Evolutionary conservation across 768 basidiomycete genomes (phyloP).

Genomic region (Lepiota brunneoincarnata): DNA sequence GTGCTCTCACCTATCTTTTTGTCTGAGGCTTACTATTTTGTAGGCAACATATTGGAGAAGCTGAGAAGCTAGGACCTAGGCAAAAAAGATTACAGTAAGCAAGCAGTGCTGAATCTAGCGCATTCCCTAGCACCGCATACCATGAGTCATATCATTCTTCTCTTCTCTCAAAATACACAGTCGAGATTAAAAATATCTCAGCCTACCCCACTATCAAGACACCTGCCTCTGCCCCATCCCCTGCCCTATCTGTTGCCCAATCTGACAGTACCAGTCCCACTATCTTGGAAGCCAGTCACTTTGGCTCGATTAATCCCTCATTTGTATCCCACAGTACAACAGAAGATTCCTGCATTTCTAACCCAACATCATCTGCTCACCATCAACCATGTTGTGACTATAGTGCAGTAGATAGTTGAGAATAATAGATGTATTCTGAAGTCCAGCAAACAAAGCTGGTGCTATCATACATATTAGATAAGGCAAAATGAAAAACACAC

Average conservation of each 20-base stretch:
- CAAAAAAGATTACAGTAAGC: too few species aligned
- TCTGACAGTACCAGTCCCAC: constrained; percentile 26
- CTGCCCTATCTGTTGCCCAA: constrained; percentile 28
- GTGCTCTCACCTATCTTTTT: too few species aligned
- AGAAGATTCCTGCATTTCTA: background rate
- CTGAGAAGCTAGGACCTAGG: too few species aligned
- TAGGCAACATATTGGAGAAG: too few species aligned
- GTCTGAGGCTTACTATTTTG: too few species aligned
- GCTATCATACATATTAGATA: too few species aligned
- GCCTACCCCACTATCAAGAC: constrained; percentile 35
- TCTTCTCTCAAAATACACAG: constrained; percentile 33
- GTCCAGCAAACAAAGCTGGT: too few species aligned
- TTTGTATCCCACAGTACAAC: constrained; percentile 7
- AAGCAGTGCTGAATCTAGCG: constrained; percentile 13
- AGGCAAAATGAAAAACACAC: too few species aligned
- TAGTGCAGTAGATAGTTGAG: too few species aligned
- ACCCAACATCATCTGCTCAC: background rate
- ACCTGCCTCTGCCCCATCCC: constrained; percentile 34
- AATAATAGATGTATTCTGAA: too few species aligned
- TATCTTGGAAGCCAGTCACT: constrained; percentile 12
- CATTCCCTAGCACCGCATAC: background rate
- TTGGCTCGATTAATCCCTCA: background rate
- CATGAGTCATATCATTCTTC: constrained; percentile 7
- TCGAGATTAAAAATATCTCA: background rate
- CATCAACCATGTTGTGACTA: too few species aligned